Evolutionary conservation across 352 stramenopile species (phyloP), one percentile per base, ranked within the genome.

Genomic region (Pythium phragmiticola): DNA sequence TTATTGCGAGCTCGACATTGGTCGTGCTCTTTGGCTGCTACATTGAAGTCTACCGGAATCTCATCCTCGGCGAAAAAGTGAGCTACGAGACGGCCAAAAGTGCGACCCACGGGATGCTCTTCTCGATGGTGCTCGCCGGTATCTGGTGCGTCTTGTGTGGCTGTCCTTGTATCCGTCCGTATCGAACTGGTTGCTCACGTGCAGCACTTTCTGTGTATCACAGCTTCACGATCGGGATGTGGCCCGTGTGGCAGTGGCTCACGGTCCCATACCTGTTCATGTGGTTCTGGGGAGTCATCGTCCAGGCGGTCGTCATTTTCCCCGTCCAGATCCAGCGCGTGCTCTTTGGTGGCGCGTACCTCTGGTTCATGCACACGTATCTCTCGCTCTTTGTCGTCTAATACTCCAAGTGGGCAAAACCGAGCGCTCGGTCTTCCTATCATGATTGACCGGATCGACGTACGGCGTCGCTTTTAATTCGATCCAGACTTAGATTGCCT

Each of bases 361-460:
- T 89, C 12, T 90, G 79, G 77, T 92, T 92, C 67, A 89, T 92
- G 79, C 77, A 88, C 68, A 67, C 72, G 46, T 92, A 90, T 50
- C 61, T 90, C 6, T 84, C 75, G 62, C 64, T 74, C 16, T 77
- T 77, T 37, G 36, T 74, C 36, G 62, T 77, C 2, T 74, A 63
- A 43, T 11, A 4, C 37, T 42, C 6, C 14, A 42, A 42, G 37
- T 16, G 11, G 14, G 37, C 37, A 42, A 42, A 42, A 30, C 26
- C 26, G 26, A 5, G 26, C 26, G 26, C 26, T 30, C 26, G 3
- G 26, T 30, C 0, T 30, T 30, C 26, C 3, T 30, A 30, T 30
- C 26, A 30, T 30, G 26, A 5, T 5, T 30, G 3, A 30, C 26
- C 4, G 26, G 26, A 30, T 1, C 21, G 21, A 21, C 21, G 21